phyloP scores from a whole-genome alignment of 129 eudicot genomes.

The Scalesia atractyloides region DNA sequence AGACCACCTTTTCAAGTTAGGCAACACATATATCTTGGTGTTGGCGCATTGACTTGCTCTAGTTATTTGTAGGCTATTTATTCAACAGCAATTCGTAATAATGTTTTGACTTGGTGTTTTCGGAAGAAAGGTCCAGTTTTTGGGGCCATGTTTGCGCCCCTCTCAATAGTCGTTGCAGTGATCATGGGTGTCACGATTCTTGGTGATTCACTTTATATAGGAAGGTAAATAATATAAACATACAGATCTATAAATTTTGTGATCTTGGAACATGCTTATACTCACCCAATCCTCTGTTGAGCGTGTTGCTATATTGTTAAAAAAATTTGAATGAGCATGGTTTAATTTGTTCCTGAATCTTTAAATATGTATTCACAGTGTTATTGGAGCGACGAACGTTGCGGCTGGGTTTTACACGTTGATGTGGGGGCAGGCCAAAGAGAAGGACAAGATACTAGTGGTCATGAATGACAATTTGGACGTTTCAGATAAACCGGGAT shows the following conservation, averaged over 20 bases:
- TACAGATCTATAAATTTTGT: background rate
- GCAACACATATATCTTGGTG: background rate
- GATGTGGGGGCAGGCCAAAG: conserved; percentile 32
- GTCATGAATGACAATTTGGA: background rate
- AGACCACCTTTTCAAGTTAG: background rate
- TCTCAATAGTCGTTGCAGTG: conserved; percentile 22
- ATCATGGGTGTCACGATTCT: conserved; percentile 37
- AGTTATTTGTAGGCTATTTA: conserved; percentile 22
- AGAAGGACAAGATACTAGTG: conserved; percentile 8
- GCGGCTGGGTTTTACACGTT: conserved; percentile 19
- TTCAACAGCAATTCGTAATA: conserved; percentile 12
- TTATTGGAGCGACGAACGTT: conserved; percentile 30
- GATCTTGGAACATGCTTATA: background rate
- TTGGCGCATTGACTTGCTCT: conserved; percentile 10
- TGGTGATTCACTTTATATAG: conserved; percentile 31
- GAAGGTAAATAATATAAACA: conserved; percentile 24
- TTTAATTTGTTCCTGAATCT: background rate
- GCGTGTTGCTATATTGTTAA: background rate
- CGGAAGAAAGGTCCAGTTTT: conserved; percentile 37
- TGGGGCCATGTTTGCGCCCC: conserved; percentile 26
- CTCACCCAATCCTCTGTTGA: background rate
- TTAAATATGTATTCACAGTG: conserved; percentile 15
- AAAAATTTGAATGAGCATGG: background rate
- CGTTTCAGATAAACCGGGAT: conserved; percentile 16
- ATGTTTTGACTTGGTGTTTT: conserved; percentile 25